phyloP scores from a whole-genome alignment of 768 basidiomycete genomes.

The Dentipellis fragilis region DNA sequence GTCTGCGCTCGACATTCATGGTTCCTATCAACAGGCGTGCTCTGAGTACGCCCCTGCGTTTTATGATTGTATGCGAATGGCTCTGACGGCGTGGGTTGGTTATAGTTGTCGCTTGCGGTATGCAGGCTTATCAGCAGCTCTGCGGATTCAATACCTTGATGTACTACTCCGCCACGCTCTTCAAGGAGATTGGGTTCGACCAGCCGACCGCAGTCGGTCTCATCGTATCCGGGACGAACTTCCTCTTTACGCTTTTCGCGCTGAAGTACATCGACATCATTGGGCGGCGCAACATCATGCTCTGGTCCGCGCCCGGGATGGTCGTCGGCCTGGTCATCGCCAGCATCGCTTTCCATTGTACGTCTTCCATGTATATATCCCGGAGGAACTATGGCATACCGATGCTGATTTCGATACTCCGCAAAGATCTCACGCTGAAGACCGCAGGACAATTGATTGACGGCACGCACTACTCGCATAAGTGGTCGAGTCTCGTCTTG shows the following conservation, averaged over 20 bases:
- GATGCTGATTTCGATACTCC: background rate
- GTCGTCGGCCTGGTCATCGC: slow-evolving; percentile 53
- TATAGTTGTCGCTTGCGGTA: slow-evolving; percentile 64
- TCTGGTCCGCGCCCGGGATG: slow-evolving; percentile 68
- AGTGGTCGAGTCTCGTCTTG: slow-evolving; percentile 63
- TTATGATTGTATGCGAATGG: background rate
- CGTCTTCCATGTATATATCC: too few relatives aligned
- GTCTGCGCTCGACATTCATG: slow-evolving; percentile 42
- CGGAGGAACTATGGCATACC: background rate
- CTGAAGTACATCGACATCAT: slow-evolving; percentile 65
- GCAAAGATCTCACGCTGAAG: slow-evolving; percentile 46
- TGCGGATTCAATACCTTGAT: slow-evolving; percentile 59
- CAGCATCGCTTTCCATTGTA: slow-evolving; percentile 57
- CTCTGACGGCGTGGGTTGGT: background rate
- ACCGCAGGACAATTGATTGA: slow-evolving; percentile 53
- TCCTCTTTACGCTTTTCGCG: slow-evolving; percentile 67
- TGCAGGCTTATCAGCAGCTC: slow-evolving; percentile 78
- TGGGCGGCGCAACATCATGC: slow-evolving; percentile 61
- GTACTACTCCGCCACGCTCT: slow-evolving; percentile 60
- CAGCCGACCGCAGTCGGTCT: slow-evolving; percentile 77
- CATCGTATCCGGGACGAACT: slow-evolving; percentile 71
- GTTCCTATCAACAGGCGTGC: slow-evolving; percentile 58
- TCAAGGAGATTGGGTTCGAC: slow-evolving; percentile 72
- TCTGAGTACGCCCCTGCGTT: slow-evolving; percentile 38
- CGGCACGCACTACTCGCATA: slow-evolving; percentile 44